Conservation (phyloP, 208 protist species). For the Leishmania tropica region DNA sequence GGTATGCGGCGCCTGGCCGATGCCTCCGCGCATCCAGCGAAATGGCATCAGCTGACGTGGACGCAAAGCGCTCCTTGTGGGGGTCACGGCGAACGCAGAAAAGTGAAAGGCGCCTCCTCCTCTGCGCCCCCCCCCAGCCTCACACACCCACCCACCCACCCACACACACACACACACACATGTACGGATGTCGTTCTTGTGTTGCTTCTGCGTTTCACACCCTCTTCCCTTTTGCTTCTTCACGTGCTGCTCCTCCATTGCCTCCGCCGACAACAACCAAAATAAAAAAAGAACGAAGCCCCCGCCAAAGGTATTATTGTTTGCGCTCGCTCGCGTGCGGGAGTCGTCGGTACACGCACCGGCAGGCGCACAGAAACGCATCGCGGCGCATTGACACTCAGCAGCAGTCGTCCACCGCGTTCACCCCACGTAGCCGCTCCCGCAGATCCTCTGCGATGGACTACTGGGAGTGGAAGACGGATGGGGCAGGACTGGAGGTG, state of each 20-base stretch:
- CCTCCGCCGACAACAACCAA: neutral
- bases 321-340: neutral
- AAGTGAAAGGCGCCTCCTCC: neutral
- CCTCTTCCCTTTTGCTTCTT: too few species aligned
- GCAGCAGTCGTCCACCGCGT: neutral
- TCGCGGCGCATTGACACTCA: neutral
- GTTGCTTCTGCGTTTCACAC: too few species aligned
- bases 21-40: neutral
- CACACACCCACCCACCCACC: too few species aligned
- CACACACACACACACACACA: too few species aligned
- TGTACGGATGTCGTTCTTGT: too few species aligned
- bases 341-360: neutral
- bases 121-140: too few species aligned
- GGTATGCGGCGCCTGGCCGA: neutral
- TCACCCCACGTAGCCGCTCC: neutral
- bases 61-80: neutral
- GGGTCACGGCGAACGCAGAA: neutral
- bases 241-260: neutral
- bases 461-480: slow-evolving; percentile 49
- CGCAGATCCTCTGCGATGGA: slow-evolving; percentile 36
- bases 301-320: neutral
- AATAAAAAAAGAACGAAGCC: neutral
- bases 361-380: neutral
- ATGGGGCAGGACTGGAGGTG: slow-evolving; percentile 20
- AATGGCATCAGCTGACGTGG: neutral